phyloP scores from a whole-genome alignment of 2,329 filamentous ascomycete genomes.

The Bisporella sp. region DNA sequence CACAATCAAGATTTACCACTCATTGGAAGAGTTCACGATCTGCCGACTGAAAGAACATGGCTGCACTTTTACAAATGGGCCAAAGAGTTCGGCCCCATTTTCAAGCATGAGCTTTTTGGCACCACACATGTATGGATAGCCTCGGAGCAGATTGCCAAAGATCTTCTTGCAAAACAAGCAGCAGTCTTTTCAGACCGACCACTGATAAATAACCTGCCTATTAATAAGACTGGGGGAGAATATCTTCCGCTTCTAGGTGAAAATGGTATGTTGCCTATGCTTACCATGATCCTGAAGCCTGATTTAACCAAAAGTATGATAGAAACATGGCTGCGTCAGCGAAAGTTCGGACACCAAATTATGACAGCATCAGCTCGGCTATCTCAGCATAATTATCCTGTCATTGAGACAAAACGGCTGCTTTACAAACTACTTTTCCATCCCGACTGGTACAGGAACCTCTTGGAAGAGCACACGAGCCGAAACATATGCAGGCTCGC shows the following conservation, averaged over 20 bases:
- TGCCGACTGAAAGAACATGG: slow-evolving; percentile 36
- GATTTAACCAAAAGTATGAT: neutral
- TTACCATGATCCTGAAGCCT: neutral
- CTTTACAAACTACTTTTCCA: slow-evolving; percentile 35
- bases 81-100: slow-evolving; percentile 40
- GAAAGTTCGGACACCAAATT: slow-evolving; percentile 37
- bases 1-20: slow-evolving; percentile 31
- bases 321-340: slow-evolving; percentile 43
- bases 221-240: slow-evolving; percentile 41
- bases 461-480: slow-evolving; percentile 40
- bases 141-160: slow-evolving; percentile 37
- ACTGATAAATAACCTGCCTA: slow-evolving; percentile 38
- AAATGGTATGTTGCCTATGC: slow-evolving; percentile 28
- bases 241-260: slow-evolving; percentile 39
- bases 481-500: slow-evolving; percentile 38
- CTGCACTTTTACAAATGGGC: slow-evolving; percentile 43
- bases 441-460: slow-evolving; percentile 36
- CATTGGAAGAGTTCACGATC: slow-evolving; percentile 39
- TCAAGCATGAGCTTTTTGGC: slow-evolving; percentile 38
- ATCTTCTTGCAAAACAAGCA: slow-evolving; percentile 35
- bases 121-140: slow-evolving; percentile 42
- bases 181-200: slow-evolving; percentile 41
- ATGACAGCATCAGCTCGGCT: slow-evolving; percentile 33
- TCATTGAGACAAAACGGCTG: slow-evolving; percentile 31
- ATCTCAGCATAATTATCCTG: slow-evolving; percentile 36